Evolutionary conservation across 176 grass and related monocot species (phyloP).

Genomic region (Metroxylon sagu): DNA sequence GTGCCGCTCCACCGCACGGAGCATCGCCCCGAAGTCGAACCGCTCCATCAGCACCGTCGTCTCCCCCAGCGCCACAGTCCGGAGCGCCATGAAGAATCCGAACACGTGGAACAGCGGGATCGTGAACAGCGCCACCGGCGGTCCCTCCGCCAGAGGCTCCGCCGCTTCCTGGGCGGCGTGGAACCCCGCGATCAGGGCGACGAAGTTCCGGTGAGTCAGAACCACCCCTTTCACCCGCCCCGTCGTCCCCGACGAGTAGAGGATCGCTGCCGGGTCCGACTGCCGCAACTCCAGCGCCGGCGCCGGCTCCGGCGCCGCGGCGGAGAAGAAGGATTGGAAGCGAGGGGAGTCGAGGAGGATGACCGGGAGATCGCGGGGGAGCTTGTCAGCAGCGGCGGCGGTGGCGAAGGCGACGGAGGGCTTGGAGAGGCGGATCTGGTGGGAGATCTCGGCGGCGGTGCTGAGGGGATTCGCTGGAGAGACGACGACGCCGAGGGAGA

Average conservation of each 20-base stretch:
- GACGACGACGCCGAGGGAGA: constrained; percentile 60
- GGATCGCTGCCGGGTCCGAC: constrained; percentile 62
- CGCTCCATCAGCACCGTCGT: constrained; percentile 75
- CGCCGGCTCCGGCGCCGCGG: not conserved
- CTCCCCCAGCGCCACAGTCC: constrained; percentile 49
- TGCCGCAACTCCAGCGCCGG: constrained; percentile 39
- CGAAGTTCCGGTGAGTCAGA: constrained; percentile 65
- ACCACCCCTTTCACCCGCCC: constrained; percentile 65
- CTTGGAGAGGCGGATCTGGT: constrained; percentile 31
- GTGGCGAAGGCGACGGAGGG: constrained; percentile 44
- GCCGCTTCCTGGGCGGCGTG: constrained; percentile 10
- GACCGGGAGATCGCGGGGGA: constrained; percentile 21
- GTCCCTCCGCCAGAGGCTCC: constrained; percentile 16
- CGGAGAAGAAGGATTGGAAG: constrained; percentile 25
- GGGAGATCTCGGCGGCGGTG: constrained; percentile 38
- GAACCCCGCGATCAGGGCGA: constrained; percentile 28
- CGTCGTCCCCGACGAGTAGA: constrained; percentile 86
- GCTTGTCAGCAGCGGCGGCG: constrained; percentile 27
- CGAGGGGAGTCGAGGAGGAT: constrained; percentile 48
- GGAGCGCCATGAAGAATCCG: constrained; percentile 58
- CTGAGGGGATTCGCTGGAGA: constrained; percentile 57
- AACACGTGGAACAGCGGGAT: constrained; percentile 74
- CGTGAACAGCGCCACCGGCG: constrained; percentile 37
- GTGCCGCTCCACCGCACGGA: constrained; percentile 52
- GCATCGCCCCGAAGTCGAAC: constrained; percentile 46